A percentile compares a stretch with the other conserved stretches of the same genome.
Evolutionary conservation across 2,329 filamentous ascomycete species (phyloP).

Genomic region (Colletotrichum sojae): DNA sequence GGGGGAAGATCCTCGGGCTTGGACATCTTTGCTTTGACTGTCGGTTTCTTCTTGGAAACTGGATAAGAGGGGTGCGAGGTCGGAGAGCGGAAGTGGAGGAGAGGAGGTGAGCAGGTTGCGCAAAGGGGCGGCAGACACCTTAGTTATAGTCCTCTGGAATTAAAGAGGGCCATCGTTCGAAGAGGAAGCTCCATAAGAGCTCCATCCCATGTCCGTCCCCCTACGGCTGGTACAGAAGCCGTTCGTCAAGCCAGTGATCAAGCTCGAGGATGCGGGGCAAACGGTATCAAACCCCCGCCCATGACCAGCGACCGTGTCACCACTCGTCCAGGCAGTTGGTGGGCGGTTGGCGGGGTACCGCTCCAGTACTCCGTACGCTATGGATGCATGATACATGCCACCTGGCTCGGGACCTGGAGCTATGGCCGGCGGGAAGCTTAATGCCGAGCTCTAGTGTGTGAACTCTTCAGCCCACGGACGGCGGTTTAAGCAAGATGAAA

Average conservation of each 20-base stretch:
- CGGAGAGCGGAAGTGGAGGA: constrained; percentile 25
- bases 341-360: constrained; percentile 22
- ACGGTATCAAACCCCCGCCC: constrained; percentile 26
- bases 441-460: constrained; percentile 9
- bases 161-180: constrained; percentile 17
- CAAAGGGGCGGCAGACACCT: constrained; percentile 25
- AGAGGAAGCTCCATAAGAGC: constrained; percentile 32
- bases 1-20: constrained; percentile 60
- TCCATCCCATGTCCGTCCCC: constrained; percentile 27
- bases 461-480: neutral
- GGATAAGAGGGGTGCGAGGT: constrained; percentile 16
- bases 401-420: constrained; percentile 26
- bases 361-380: neutral
- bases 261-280: constrained; percentile 33
- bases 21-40: constrained; percentile 48
- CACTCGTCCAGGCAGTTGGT: constrained; percentile 5
- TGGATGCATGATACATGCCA: constrained; percentile 17
- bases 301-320: constrained; percentile 33
- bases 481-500: neutral
- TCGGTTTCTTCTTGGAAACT: constrained; percentile 8
- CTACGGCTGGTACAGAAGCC: constrained; percentile 14
- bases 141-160: constrained; percentile 36
- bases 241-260: constrained; percentile 8
- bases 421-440: constrained; percentile 30
- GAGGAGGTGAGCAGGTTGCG: neutral